phyloP scores from a whole-genome alignment of 148 eudicot species.

The Persicaria tinctoria region DNA sequence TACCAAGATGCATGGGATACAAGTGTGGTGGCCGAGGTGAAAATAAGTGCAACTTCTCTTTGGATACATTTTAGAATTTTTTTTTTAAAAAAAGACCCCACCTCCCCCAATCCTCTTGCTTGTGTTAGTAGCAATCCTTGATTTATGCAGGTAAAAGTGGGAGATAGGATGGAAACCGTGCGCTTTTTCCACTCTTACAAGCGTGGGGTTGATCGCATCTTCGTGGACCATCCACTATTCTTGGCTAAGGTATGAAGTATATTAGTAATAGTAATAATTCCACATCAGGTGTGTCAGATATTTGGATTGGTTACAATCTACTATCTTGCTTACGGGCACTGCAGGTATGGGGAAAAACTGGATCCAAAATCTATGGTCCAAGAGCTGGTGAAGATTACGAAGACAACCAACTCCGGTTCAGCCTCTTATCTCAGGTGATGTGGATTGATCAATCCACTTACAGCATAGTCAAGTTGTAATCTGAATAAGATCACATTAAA shows the following conservation, averaged over 20 bases:
- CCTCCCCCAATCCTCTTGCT: background rate
- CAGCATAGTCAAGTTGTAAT: background rate
- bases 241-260: conserved; percentile 46
- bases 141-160: conserved; percentile 41
- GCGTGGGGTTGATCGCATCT: conserved; percentile 83
- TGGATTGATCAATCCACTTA: background rate
- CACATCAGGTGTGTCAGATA: background rate
- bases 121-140: background rate
- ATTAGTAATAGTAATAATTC: background rate
- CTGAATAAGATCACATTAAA: background rate
- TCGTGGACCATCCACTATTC: conserved; percentile 72
- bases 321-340: background rate
- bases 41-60: background rate
- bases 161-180: conserved; percentile 50
- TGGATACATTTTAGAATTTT: background rate
- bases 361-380: conserved; percentile 81
- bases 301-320: background rate
- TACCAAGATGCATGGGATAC: conserved; percentile 95
- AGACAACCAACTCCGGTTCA: conserved; percentile 82
- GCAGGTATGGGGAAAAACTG: conserved; percentile 93
- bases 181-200: conserved; percentile 71
- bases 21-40: conserved; percentile 47
- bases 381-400: conserved; percentile 58
- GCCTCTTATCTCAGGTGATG: conserved; percentile 60
- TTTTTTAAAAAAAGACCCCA: background rate